phyloP scores from a whole-genome alignment of 2,329 filamentous ascomycete genomes.

The Orbilia quercus region DNA sequence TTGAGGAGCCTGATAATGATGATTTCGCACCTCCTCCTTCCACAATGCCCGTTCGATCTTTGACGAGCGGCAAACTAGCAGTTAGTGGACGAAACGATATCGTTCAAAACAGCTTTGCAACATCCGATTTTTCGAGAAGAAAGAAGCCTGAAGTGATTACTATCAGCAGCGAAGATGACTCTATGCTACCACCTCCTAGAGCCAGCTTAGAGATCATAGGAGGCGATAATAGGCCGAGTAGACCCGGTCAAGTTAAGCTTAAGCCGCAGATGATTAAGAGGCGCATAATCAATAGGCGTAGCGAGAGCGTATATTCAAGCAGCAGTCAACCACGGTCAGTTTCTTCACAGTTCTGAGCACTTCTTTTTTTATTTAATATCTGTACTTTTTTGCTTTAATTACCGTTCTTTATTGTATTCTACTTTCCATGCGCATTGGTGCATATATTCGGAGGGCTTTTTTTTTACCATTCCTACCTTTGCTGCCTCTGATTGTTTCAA shows the following conservation, averaged over 20 bases:
- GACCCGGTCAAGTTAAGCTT: conserved; percentile 24
- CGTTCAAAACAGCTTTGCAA: background rate
- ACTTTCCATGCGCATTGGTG: background rate
- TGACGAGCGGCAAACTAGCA: conserved; percentile 38
- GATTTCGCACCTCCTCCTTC: conserved; percentile 42
- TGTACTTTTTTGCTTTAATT: background rate
- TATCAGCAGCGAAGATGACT: conserved; percentile 27
- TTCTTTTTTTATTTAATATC: conserved; percentile 4
- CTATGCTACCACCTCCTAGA: conserved; percentile 5
- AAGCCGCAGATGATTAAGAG: conserved; percentile 23
- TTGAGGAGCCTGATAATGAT: conserved; percentile 5
- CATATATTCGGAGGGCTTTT: background rate
- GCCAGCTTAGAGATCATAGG: conserved; percentile 35
- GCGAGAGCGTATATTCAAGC: conserved; percentile 18
- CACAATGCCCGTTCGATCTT: conserved; percentile 43
- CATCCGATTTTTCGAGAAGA: background rate
- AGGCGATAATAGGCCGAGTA: conserved; percentile 5
- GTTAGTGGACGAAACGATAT: conserved; percentile 34
- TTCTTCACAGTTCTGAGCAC: conserved; percentile 23
- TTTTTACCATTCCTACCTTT: no score
- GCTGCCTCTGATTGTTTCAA: no score
- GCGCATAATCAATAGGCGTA: conserved; percentile 14
- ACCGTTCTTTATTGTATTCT: background rate
- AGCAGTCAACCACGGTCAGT: conserved; percentile 17
- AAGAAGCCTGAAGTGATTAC: conserved; percentile 25